A percentile compares a stretch with the other conserved stretches of the same genome.
phyloP scores from a whole-genome alignment of 768 basidiomycete species.

The Lentinula edodes region DNA sequence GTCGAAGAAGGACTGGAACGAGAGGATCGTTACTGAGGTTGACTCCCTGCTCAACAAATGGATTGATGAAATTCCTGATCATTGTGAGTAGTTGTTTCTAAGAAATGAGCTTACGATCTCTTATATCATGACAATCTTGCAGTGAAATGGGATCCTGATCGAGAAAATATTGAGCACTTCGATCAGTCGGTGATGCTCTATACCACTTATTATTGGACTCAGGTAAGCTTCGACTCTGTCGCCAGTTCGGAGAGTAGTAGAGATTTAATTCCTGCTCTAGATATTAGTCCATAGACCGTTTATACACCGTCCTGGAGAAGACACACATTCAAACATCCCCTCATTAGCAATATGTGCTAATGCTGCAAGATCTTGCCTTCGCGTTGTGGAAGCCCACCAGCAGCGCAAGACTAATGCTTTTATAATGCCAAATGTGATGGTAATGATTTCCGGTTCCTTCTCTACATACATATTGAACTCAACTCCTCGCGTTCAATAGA shows the following conservation, averaged over 20 bases:
- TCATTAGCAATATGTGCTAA: slow-evolving; percentile 1
- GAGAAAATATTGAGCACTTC: slow-evolving; percentile 31
- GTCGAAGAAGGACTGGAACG: slow-evolving; percentile 42
- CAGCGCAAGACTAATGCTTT: background rate
- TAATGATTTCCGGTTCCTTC: background rate
- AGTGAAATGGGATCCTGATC: slow-evolving; percentile 37
- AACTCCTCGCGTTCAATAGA: background rate
- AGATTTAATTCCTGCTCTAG: slow-evolving; percentile 6
- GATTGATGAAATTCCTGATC: slow-evolving; percentile 64
- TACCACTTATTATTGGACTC: slow-evolving; percentile 30
- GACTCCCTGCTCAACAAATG: slow-evolving; percentile 74
- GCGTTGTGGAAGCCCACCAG: background rate
- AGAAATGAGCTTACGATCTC: background rate
- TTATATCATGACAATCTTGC: background rate
- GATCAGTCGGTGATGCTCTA: slow-evolving; percentile 46
- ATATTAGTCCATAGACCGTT: slow-evolving; percentile 9
- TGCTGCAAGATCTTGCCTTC: slow-evolving; percentile 1
- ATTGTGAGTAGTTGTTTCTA: slow-evolving; percentile 29
- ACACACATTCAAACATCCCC: background rate
- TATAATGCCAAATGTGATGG: background rate
- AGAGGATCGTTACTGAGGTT: slow-evolving; percentile 62
- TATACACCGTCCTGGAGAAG: background rate
- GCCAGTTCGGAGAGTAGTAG: background rate
- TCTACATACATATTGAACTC: background rate
- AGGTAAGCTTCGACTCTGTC: no score